A percentile compares a stretch with the other conserved stretches of the same genome.
These are phyloP conservation scores for Dorcoceras hygrometricum DNA, from an alignment of 257 asterid genomes.

Conservation along the genomic window DNA sequence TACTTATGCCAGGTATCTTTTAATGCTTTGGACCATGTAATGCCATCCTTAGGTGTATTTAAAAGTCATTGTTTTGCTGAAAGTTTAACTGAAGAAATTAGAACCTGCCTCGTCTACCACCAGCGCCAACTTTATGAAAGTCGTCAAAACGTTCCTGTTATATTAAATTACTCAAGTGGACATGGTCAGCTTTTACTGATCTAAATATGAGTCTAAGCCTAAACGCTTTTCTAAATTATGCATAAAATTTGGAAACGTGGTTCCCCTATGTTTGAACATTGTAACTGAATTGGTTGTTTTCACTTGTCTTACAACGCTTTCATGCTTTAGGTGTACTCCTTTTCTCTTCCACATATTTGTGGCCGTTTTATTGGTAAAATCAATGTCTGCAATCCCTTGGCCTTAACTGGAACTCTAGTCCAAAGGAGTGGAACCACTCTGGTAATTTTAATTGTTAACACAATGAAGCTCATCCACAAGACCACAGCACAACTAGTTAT, in stretches of 20 bases:
- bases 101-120: neutral
- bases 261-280: neutral
- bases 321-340: neutral
- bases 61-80: constrained; percentile 6
- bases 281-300: constrained; percentile 4
- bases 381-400: neutral
- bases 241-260: neutral
- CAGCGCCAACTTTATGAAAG: constrained; percentile 2
- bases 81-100: neutral
- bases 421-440: constrained; percentile 2
- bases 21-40: constrained; percentile 6
- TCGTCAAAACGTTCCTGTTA: neutral
- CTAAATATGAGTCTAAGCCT: neutral
- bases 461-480: neutral
- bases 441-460: constrained; percentile 2
- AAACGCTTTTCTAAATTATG: neutral
- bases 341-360: neutral
- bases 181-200: neutral
- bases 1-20: neutral
- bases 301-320: neutral
- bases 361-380: neutral
- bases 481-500: neutral
- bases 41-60: constrained; percentile 1
- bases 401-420: constrained; percentile 1
- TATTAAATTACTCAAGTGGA: neutral